Evolutionary conservation across 1,284 basidiomycete species (phyloP), one percentile per base, ranked within the genome.

Genomic region (Vanrija humicola): DNA sequence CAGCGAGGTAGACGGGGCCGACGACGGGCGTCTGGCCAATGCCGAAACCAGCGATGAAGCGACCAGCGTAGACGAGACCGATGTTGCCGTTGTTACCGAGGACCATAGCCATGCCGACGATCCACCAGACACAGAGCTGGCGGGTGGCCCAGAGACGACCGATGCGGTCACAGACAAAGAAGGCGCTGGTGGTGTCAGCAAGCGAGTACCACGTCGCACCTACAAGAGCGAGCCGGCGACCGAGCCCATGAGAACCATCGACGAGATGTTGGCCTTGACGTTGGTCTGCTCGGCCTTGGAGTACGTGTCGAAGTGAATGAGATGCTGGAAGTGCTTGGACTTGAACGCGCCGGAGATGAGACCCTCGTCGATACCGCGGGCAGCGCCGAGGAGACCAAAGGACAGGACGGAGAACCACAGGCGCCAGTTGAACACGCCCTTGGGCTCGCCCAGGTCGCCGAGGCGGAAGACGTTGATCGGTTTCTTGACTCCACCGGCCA

Each of bases 401-500:
- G 53, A 55, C 5, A 50, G 3, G 38, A 55, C 53, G 5, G 48
- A 19, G 28, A 50, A 55, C 53, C 53, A 55, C 3, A 55, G 53
- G 25, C 53, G 53, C 43, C 53, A 49, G 53, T 55, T 55, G 48
- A 55, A 55, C 29, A 55, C 53, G 15, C 53, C 53, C 48, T 55
- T 55, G 12, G 53, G 53, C 53, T 55, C 53, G 23, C 53, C 53
- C 12, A 55, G 47, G 18, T 55, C 16, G 47, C 53, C 53, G 25
- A 55, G 44, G 44, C 53, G 53, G 53, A 55, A 55, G 21, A 55
- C 21, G 44, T 55, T 55, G 53, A 55, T 55, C 10, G 53, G 53
- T 16, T 55, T 55, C 53, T 55, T 55, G 48, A 55, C 53, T 14
- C 53, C 53, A 28, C 53, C 53, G 21, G 48, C 53, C 53, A 55